Evolutionary conservation across 2,329 filamentous ascomycete genomes (phyloP).

Genomic region (Xylaria sp.): DNA sequence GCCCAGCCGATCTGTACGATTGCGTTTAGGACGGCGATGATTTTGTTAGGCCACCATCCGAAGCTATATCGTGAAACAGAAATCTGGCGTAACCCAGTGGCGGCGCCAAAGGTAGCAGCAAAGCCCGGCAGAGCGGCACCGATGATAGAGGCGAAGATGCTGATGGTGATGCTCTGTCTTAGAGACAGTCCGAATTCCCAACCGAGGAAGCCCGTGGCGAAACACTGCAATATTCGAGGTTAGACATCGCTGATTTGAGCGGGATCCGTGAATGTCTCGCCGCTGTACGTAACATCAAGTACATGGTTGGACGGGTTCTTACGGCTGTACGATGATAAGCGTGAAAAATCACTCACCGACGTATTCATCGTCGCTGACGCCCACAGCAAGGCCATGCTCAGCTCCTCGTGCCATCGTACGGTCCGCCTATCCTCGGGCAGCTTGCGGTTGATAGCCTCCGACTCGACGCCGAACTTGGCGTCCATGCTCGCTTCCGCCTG

Average conservation of each 20-base stretch:
- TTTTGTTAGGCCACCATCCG: constrained; percentile 63
- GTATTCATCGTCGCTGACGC: constrained; percentile 63
- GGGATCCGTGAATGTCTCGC: background rate
- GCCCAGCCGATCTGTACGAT: constrained; percentile 63
- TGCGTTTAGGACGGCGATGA: constrained; percentile 62
- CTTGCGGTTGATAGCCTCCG: constrained; percentile 59
- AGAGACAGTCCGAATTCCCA: constrained; percentile 60
- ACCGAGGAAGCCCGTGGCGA: constrained; percentile 63
- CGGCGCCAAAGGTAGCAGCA: constrained; percentile 62
- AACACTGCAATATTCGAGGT: constrained; percentile 49
- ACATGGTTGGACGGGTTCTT: too few species aligned
- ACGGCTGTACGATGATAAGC: too few species aligned
- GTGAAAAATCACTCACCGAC: constrained; percentile 38
- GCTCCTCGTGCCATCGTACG: constrained; percentile 42
- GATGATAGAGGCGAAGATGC: constrained; percentile 59
- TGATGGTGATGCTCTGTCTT: constrained; percentile 57
- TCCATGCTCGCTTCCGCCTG: constrained; percentile 51
- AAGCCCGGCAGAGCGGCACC: constrained; percentile 58
- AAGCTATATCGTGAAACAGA: constrained; percentile 62
- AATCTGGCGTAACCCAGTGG: constrained; percentile 62
- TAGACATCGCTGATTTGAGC: background rate
- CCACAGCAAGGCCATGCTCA: constrained; percentile 64
- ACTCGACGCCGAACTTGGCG: constrained; percentile 60
- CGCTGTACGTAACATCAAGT: too few species aligned
- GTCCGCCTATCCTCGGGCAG: constrained; percentile 57